Evolutionary conservation across 2,329 filamentous ascomycete genomes (phyloP), one percentile per base, ranked within the genome.

Genomic region (Boeremia exigua): DNA sequence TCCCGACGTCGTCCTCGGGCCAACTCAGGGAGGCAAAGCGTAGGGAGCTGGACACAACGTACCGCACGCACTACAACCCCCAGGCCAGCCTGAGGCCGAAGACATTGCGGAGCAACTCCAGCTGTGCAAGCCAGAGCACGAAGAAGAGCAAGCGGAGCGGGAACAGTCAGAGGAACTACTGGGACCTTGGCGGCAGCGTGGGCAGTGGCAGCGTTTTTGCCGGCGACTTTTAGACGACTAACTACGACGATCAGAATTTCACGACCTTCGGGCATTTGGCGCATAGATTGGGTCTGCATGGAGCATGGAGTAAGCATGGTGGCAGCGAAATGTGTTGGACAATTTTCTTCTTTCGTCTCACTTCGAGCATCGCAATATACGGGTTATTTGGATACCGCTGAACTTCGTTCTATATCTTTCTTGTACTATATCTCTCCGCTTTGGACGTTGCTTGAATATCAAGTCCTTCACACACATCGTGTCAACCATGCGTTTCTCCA

Each of bases 91-190:
- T 65, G 6, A 48, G 68, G 17, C 66, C 58, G 32, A 66, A 66
- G 42, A 65, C 66, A 25, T 30, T 74, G 8, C 58, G 65, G 48
- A 74, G 81, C 56, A 85, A 86, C 55, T 74, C 72, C 29, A 96
- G 90, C 74, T 96, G 92, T 74, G 92, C 91, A 4, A 96, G 91
- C 70, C 91, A 96, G 77, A 96, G 91, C 74, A 91, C 91, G 7
- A 88, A 89, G 72, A 86, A 88, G 65, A 91, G 86, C 30, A 87
- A 86, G 34, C 82, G 74, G 4, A 90, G 86, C 66, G 88, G 86
- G 61, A 84, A 86, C 30, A 93, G 90, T 39, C 91, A 88, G 40
- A 81, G 92, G 48, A 91, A 96, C 72, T 97, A 96, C 75, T 97
- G 93, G 93, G 93, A 96, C 73, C 86, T 96, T 62, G 91, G 91